A percentile compares a stretch with the other conserved stretches of the same genome.
Evolutionary conservation across 2,329 filamentous ascomycete genomes (phyloP).

Genomic region (Fusarium sp.): DNA sequence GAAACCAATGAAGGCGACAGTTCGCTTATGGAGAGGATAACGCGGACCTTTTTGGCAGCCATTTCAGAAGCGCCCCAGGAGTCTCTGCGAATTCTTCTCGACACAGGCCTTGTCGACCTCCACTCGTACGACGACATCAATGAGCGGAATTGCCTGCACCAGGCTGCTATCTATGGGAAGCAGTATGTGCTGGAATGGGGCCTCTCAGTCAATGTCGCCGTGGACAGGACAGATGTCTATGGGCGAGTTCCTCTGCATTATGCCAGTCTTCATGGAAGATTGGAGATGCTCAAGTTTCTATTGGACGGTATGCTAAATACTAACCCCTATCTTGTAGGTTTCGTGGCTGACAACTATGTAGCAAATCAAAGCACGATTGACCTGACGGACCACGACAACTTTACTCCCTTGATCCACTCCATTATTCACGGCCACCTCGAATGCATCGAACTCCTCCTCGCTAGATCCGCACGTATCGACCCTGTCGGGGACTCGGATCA

Average conservation of each 20-base stretch:
- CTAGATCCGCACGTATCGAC: constrained; percentile 84
- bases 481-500: constrained; percentile 89
- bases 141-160: constrained; percentile 94
- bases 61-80: constrained; percentile 86
- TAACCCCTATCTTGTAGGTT: background rate
- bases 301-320: constrained; percentile 65
- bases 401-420: constrained; percentile 93
- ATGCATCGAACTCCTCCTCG: constrained; percentile 83
- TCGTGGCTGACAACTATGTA: constrained; percentile 45
- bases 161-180: constrained; percentile 95
- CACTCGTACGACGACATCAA: constrained; percentile 97
- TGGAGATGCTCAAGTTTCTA: constrained; percentile 83
- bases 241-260: constrained; percentile 95
- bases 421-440: constrained; percentile 88
- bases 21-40: constrained; percentile 79
- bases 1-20: constrained; percentile 68
- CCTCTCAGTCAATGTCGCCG: constrained; percentile 79
- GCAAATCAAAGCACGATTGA: constrained; percentile 82
- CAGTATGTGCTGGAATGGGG: constrained; percentile 81
- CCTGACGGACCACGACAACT: constrained; percentile 94
- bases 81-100: constrained; percentile 80
- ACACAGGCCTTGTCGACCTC: constrained; percentile 87
- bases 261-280: constrained; percentile 91
- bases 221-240: constrained; percentile 89
- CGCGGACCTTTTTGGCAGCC: constrained; percentile 88